Base-by-base conservation (phyloP, 441 rosid genomes). In the Arabidopsis lyrata region DNA sequence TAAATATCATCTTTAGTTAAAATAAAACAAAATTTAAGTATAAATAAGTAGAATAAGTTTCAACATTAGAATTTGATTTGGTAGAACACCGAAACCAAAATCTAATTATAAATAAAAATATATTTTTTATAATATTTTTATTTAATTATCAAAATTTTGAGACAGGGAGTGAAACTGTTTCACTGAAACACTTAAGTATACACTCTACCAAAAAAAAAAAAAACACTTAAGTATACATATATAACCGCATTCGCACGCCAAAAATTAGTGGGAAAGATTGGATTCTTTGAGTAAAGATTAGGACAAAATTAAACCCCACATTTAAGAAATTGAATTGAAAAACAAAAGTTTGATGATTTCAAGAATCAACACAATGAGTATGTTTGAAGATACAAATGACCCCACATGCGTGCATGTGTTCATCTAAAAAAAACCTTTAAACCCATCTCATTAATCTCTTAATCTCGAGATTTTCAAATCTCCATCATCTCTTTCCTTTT, bases 361-460 rank as follows among this genome's bases (percentile, higher is more conserved):
- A 53, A 74, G 82, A 78, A 77, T 77, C 57, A 73, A 79, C 79
- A 82, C 80, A 82, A 88, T 83, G 94, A 88, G 87, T 87, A 78
- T 83, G 90, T 81, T 81, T 66, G 53, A 84, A 85, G 94, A 81
- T 62, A 61, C 52, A 75, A 73, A 64, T 22, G 90, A 81, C 68
- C 89, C 93, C 93, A 85, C 91, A 70, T 77, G 81, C 31, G 57
- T 77, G 76, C 75, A 76, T 75, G 84, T 71, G 84, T 38, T 71
- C 78, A 74, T 73, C 35, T 44, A 77, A 31, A 31, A 29, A 59
- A 18, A 31, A 3, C 14, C 3, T 35, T 56, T 15, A 24, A 6
- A 38, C 55, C 72, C 66, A 52, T 64, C 67, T 75, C 74, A 78
- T 82, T 78, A 69, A 78, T 67, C 72, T 61, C 64, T 63, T 73